A percentile compares a stretch with the other conserved stretches of the same genome.
phyloP scores from a whole-genome alignment of 2,329 filamentous ascomycete species.

The Cladosporium sp. region DNA sequence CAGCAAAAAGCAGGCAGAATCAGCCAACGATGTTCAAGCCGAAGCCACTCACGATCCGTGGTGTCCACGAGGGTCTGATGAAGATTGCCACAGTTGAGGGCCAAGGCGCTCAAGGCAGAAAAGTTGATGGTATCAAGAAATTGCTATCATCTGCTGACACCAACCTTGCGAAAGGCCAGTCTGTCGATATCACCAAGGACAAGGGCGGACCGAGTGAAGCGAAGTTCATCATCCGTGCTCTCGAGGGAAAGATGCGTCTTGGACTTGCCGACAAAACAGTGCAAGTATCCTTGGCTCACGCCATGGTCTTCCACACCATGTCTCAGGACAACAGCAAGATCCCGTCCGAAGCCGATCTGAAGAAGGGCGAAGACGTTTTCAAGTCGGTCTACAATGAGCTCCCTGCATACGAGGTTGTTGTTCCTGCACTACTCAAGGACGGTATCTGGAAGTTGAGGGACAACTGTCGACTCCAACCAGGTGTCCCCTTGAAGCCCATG shows the following conservation, averaged over 20 bases:
- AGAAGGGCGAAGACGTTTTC: slow-evolving; percentile 76
- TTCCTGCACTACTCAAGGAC: slow-evolving; percentile 81
- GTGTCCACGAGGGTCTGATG: slow-evolving; percentile 84
- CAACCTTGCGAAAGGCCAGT: slow-evolving; percentile 59
- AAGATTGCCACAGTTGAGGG: slow-evolving; percentile 82
- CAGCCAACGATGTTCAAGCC: slow-evolving; percentile 99
- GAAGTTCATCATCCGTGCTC: slow-evolving; percentile 86
- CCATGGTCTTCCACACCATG: slow-evolving; percentile 78
- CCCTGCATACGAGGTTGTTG: slow-evolving; percentile 90
- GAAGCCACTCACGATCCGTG: slow-evolving; percentile 79
- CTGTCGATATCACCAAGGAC: slow-evolving; percentile 80
- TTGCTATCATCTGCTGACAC: slow-evolving; percentile 86
- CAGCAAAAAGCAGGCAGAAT: slow-evolving; percentile 89
- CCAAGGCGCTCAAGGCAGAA: slow-evolving; percentile 81
- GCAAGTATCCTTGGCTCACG: slow-evolving; percentile 83
- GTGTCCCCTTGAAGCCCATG: slow-evolving; percentile 96
- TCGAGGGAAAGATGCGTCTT: slow-evolving; percentile 89
- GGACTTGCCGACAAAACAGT: slow-evolving; percentile 91
- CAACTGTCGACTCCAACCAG: slow-evolving; percentile 85
- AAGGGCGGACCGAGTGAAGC: slow-evolving; percentile 93
- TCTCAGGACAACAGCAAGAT: slow-evolving; percentile 62
- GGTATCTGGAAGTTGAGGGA: slow-evolving; percentile 80
- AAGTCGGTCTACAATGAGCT: slow-evolving; percentile 87
- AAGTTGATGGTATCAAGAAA: slow-evolving; percentile 94
- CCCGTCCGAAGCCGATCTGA: slow-evolving; percentile 71